Evolutionary conservation across 2,329 filamentous ascomycete species (phyloP).

Genomic region (Coniosporium tulheliwenetii): DNA sequence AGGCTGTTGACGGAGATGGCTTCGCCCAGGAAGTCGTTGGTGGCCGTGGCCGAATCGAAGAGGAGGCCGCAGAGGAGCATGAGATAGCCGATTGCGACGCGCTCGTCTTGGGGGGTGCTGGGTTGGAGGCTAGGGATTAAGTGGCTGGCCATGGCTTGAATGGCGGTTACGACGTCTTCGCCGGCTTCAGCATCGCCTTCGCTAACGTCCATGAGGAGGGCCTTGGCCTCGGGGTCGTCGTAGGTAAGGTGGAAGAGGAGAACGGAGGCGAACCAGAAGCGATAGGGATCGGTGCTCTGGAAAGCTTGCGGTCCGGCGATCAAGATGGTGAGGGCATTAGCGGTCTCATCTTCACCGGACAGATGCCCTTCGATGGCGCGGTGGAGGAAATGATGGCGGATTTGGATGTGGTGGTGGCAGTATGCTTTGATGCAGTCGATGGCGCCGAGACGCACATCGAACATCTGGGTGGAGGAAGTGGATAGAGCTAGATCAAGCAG

Average conservation of each 20-base stretch:
- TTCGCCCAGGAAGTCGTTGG: constrained; percentile 85
- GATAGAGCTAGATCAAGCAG: constrained; percentile 70
- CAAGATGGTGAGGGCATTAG: constrained; percentile 77
- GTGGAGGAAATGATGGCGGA: constrained; percentile 70
- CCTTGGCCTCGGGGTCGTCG: constrained; percentile 66
- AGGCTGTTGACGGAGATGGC: constrained; percentile 54
- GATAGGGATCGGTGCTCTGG: constrained; percentile 63
- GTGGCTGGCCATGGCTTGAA: constrained; percentile 77
- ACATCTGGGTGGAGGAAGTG: constrained; percentile 47
- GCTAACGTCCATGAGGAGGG: constrained; percentile 61
- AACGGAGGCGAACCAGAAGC: constrained; percentile 77
- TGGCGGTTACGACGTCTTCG: constrained; percentile 88
- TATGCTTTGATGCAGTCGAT: constrained; percentile 90
- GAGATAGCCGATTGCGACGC: constrained; percentile 69
- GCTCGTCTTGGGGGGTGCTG: constrained; percentile 51
- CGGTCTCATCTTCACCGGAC: constrained; percentile 62
- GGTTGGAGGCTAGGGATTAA: constrained; percentile 63
- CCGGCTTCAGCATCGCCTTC: constrained; percentile 81
- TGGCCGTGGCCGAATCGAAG: constrained; percentile 79
- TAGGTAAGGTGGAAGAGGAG: constrained; percentile 75
- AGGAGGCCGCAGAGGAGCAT: constrained; percentile 84
- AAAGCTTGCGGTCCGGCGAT: constrained; percentile 49
- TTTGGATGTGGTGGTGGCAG: constrained; percentile 64
- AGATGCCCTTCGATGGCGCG: constrained; percentile 79
- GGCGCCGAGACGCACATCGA: constrained; percentile 70